phyloP scores from a whole-genome alignment of 2,329 filamentous ascomycete genomes.

The Epichloe coenophiala region DNA sequence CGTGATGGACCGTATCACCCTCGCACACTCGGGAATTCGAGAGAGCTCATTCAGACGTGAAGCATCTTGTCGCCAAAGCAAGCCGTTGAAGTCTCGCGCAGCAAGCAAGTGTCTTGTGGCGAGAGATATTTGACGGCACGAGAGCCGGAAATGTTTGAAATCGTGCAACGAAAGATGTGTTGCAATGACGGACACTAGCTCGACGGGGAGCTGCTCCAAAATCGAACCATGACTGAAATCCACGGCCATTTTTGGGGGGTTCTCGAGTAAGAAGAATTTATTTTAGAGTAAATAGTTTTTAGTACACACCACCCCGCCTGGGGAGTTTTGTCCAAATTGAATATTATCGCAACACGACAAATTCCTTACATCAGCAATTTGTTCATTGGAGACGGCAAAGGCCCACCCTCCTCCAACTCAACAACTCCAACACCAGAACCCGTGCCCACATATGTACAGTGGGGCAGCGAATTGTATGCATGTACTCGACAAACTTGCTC shows the following conservation, averaged over 20 bases:
- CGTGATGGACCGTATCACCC: conserved; percentile 27
- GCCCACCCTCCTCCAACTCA: background rate
- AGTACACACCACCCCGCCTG: too few relatives aligned
- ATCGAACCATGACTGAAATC: background rate
- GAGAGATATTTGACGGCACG: conserved; percentile 23
- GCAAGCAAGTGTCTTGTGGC: conserved; percentile 31
- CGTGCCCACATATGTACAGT: too few relatives aligned
- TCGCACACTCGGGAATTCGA: conserved; percentile 26
- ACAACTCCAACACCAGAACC: too few relatives aligned
- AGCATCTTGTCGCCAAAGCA: conserved; percentile 32
- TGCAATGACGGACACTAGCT: conserved; percentile 30
- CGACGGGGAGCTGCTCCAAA: conserved; percentile 18
- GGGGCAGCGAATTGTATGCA: too few relatives aligned
- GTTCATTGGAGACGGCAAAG: background rate
- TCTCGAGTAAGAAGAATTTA: background rate
- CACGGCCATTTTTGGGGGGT: background rate
- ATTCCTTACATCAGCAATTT: too few relatives aligned
- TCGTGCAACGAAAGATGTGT: conserved; percentile 24
- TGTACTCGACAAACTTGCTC: too few relatives aligned
- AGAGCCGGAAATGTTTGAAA: conserved; percentile 27
- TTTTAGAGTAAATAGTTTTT: too few relatives aligned
- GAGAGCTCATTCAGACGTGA: conserved; percentile 30
- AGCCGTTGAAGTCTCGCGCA: conserved; percentile 24
- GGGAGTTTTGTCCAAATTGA: too few relatives aligned
- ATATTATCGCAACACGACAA: too few relatives aligned